Base-by-base conservation (phyloP, 1,284 basidiomycete species). In the Athelia sp. region DNA sequence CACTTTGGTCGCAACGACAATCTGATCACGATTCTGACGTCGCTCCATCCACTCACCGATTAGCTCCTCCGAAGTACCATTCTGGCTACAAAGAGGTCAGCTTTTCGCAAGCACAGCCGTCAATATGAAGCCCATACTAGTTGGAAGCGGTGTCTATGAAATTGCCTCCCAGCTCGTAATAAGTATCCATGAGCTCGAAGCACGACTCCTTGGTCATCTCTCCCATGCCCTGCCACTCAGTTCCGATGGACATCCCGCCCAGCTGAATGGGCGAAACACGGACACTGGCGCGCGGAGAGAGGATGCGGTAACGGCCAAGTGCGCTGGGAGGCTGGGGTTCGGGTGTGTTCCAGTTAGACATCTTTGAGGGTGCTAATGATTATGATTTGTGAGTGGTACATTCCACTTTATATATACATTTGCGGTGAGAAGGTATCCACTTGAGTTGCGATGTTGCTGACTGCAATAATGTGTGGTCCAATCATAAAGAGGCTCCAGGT, bases 171-270 rank as follows among this genome's bases (percentile, higher is more conserved):
- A 59, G 57, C 6, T 61, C 56, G 46, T 50, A 61, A 47, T 51
- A 67, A 0, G 63, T 62, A 38, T 69, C 67, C 1, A 68, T 61
- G 11, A 69, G 56, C 52, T 63, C 57, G 54, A 67, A 67, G 8
- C 54, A 56, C 3, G 56, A 52, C 36, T 62, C 58, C 52, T 67
- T 64, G 46, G 58, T 47, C 58, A 68, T 66, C 9, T 51, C 44
- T 2, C 61, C 64, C 54, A 64, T 54, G 9, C 56, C 57, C 3
- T 49, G 55, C 73, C 73, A 74, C 38, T 66, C 58, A 52, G 71
- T 66, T 15, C 74, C 73, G 53, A 76, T 66, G 56, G 65, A 70
- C 73, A 74, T 73, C 14, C 62, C 73, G 11, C 75, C 76, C 21
- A 78, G 64, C 46, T 59, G 58, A 4, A 75, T 57, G 1, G 73